Conservation (phyloP, 768 basidiomycete species). For the Serendipita sp. region DNA sequence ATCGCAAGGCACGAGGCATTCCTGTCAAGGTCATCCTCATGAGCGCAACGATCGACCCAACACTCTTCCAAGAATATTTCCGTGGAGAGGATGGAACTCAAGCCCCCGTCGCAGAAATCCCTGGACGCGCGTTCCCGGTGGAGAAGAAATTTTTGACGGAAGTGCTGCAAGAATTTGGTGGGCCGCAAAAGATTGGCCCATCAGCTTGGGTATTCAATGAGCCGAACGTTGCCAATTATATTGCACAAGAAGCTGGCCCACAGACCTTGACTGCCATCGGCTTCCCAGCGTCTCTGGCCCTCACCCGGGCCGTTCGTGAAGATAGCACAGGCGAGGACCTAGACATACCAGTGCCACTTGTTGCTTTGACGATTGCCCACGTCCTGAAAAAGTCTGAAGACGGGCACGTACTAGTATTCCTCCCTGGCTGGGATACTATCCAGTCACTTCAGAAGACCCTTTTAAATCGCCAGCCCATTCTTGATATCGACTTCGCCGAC, state of each 20-base stretch:
- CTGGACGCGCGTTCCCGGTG: constrained; percentile 88
- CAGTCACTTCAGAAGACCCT: constrained; percentile 49
- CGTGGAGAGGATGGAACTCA: constrained; percentile 38
- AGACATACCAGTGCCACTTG: constrained; percentile 65
- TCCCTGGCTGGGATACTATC: constrained; percentile 92
- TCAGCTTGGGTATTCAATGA: constrained; percentile 54
- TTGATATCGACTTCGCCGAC: constrained; percentile 49
- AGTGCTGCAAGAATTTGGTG: constrained; percentile 36
- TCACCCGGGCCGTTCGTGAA: constrained; percentile 8
- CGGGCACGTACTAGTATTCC: constrained; percentile 80
- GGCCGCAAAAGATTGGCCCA: constrained; percentile 12
- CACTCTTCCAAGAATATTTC: constrained; percentile 82
- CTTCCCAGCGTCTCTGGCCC: constrained; percentile 8
- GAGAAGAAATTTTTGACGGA: constrained; percentile 67
- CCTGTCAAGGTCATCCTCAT: constrained; percentile 81
- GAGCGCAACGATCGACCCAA: constrained; percentile 91
- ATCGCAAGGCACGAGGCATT: constrained; percentile 50
- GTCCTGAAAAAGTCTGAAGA: constrained; percentile 57
- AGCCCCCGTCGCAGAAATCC: constrained; percentile 61
- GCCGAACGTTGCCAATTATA: constrained; percentile 52
- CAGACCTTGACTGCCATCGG: constrained; percentile 13
- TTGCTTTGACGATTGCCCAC: constrained; percentile 67
- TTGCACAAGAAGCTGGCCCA: constrained; percentile 47
- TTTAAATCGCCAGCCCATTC: constrained; percentile 26
- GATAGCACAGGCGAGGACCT: constrained; percentile 31